Conservation (phyloP, 805 yeast species). For the Saccharomycopsis amapae region DNA sequence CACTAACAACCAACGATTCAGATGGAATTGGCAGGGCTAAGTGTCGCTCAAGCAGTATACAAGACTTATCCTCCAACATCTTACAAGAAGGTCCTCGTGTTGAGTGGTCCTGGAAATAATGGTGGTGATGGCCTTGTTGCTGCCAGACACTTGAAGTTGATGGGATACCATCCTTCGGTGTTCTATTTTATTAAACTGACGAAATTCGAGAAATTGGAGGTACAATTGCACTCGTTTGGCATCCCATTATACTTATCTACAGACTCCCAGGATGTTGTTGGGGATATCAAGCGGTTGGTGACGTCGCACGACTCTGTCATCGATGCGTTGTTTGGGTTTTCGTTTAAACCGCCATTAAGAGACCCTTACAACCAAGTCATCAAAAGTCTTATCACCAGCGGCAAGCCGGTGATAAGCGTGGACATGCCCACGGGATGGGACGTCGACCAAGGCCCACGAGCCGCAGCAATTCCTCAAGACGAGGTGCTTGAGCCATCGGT, state of each 20-base stretch:
- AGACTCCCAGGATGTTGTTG: conserved; percentile 1
- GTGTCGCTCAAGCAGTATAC: conserved; percentile 84
- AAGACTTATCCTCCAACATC: conserved; percentile 52
- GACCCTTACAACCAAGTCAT: conserved; percentile 58
- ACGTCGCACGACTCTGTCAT: conserved; percentile 43
- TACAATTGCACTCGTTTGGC: conserved; percentile 61
- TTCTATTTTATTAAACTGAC: conserved; percentile 54
- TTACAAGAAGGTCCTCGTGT: conserved; percentile 46
- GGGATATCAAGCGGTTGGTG: conserved; percentile 21
- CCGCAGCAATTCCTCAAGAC: conserved; percentile 28
- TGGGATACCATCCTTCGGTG: conserved; percentile 71
- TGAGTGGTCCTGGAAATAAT: conserved; percentile 95
- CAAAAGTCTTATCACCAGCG: conserved; percentile 32
- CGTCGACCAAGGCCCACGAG: conserved; percentile 75
- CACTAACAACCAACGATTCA: conserved; percentile 19
- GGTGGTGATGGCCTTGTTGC: conserved; percentile 97
- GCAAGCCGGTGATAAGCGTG: conserved; percentile 60
- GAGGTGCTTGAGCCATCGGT: conserved; percentile 27
- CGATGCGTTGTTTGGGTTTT: conserved; percentile 89
- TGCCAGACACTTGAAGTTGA: conserved; percentile 77
- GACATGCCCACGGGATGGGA: conserved; percentile 98
- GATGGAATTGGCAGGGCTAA: conserved; percentile 95
- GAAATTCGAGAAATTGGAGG: conserved; percentile 51
- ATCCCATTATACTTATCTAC: conserved; percentile 35
- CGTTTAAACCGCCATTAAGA: conserved; percentile 83